phyloP scores from a whole-genome alignment of 306 rosid species.

The Arachis hypogaea region DNA sequence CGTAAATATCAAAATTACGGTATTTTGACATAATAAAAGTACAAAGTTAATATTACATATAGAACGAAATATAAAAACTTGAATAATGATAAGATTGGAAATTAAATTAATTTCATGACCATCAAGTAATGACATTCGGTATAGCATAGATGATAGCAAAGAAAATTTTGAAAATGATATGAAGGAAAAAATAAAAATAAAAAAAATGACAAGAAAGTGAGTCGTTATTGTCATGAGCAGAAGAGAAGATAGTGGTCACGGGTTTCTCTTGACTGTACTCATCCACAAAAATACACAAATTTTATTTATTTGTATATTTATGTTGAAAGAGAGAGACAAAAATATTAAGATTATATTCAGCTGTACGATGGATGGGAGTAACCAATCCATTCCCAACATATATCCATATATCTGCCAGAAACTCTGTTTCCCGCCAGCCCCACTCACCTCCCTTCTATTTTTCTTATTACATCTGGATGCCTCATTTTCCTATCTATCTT shows the following conservation, averaged over 20 bases:
- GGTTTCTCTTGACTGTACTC: conserved; percentile 66
- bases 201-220: conserved; percentile 31
- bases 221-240: conserved; percentile 48
- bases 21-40: no score
- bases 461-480: conserved; percentile 33
- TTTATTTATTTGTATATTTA: no score
- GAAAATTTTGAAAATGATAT: conserved; percentile 24
- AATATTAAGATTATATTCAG: background rate
- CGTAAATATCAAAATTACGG: no score
- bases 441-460: conserved; percentile 50
- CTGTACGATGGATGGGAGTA: background rate
- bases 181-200: conserved; percentile 13
- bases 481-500: background rate
- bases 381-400: conserved; percentile 38
- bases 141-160: background rate
- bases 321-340: background rate
- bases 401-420: conserved; percentile 11
- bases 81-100: background rate
- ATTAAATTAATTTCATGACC: background rate
- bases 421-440: conserved; percentile 42
- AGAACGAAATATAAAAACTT: background rate
- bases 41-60: no score
- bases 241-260: conserved; percentile 60
- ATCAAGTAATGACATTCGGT: background rate
- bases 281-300: conserved; percentile 12